Conservation (phyloP, 2,329 filamentous ascomycete genomes). For the Microdochium trichocladiopsis region DNA sequence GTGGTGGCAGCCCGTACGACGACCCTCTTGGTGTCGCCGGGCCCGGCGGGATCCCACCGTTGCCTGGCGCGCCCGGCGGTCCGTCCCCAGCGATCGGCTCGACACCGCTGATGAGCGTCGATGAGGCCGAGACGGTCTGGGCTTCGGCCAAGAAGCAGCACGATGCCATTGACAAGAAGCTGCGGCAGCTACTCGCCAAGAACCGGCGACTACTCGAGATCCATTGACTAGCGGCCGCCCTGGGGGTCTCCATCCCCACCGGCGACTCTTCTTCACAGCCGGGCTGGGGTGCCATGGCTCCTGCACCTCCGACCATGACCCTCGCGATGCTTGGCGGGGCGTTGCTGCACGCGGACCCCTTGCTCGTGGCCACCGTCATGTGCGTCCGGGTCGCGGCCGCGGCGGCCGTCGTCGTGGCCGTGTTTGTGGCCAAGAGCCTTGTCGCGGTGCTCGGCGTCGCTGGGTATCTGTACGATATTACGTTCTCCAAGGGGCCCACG, state of each 20-base stretch:
- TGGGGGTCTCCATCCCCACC: not conserved
- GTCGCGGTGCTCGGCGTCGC: not conserved
- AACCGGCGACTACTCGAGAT: conserved; percentile 18
- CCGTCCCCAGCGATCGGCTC: conserved; percentile 30
- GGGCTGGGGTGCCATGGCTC: no score
- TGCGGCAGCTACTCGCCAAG: conserved; percentile 19
- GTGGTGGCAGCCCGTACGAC: conserved; percentile 18
- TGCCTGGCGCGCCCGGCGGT: conserved; percentile 4
- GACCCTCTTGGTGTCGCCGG: conserved; percentile 11
- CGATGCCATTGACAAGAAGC: conserved; percentile 23
- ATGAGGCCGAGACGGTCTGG: conserved; percentile 55
- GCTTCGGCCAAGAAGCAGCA: conserved; percentile 23
- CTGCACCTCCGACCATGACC: no score
- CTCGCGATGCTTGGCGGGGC: no score
- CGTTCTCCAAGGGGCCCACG: not conserved
- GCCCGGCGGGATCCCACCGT: conserved; percentile 5
- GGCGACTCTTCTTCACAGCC: not conserved
- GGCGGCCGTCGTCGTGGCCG: not conserved
- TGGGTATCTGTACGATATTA: not conserved
- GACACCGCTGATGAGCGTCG: conserved; percentile 51
- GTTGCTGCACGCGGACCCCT: not conserved
- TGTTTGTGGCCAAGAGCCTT: not conserved
- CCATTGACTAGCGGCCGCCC: not conserved
- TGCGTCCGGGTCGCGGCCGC: not conserved
- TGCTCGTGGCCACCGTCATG: not conserved